Percentiles rank a stretch among this genome's conserved stretches.
Evolutionary conservation across 148 eudicot species (phyloP).

Genomic region (Rheum nobile): DNA sequence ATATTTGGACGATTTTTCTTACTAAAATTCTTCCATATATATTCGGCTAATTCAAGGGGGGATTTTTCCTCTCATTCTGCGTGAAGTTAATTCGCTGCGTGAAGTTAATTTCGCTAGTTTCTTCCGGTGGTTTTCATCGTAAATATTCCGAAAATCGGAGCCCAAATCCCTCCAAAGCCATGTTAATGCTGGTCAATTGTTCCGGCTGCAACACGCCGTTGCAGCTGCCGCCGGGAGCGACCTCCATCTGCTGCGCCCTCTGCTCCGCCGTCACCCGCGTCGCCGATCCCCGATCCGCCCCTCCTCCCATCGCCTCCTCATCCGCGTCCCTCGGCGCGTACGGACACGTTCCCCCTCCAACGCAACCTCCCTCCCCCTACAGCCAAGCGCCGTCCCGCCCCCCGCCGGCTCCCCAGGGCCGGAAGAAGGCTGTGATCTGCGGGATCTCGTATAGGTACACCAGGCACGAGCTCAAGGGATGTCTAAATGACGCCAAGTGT

Average conservation of each 20-base stretch:
- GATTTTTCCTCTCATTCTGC: no score
- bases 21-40: no score
- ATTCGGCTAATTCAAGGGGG: no score
- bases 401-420: conserved; percentile 40
- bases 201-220: conserved; percentile 72
- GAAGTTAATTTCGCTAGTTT: no score
- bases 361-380: conserved; percentile 25
- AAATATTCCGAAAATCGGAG: neutral
- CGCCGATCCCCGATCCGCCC: conserved; percentile 47
- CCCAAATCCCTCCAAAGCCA: conserved; percentile 1
- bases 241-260: conserved; percentile 70
- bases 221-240: conserved; percentile 74
- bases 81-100: no score
- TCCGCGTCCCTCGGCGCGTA: neutral
- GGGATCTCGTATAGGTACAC: conserved; percentile 68
- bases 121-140: neutral
- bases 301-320: conserved; percentile 12
- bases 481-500: conserved; percentile 89
- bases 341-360: conserved; percentile 15
- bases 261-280: conserved; percentile 60
- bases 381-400: conserved; percentile 44
- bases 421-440: conserved; percentile 79
- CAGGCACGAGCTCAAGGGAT: conserved; percentile 73
- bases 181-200: conserved; percentile 73
- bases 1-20: no score